Evolutionary conservation across 2,329 filamentous ascomycete species (phyloP).

Genomic region (Chaetothyriales sp.): DNA sequence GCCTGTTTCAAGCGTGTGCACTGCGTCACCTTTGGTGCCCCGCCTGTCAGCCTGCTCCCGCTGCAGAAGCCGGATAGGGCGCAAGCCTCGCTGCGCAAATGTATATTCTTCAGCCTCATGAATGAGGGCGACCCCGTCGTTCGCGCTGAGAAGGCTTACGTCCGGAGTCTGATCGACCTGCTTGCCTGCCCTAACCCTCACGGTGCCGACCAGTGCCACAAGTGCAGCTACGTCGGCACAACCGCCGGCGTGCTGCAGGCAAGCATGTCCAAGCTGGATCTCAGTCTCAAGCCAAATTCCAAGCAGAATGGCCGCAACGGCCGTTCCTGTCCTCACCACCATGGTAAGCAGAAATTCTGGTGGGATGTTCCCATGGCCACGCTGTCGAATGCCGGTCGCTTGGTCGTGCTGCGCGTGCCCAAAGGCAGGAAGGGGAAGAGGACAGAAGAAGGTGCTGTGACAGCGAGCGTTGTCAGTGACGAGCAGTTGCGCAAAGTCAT

Average conservation of each 20-base stretch:
- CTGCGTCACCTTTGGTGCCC: constrained; percentile 75
- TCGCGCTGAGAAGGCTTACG: constrained; percentile 62
- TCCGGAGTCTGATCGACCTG: constrained; percentile 58
- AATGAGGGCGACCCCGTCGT: constrained; percentile 78
- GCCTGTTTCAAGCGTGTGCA: constrained; percentile 65
- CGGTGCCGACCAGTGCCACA: constrained; percentile 4
- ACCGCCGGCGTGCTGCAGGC: constrained; percentile 9
- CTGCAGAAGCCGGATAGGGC: constrained; percentile 43
- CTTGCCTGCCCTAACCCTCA: constrained; percentile 48
- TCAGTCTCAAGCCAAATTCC: constrained; percentile 8
- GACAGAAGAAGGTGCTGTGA: constrained; percentile 35
- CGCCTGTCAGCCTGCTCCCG: constrained; percentile 60
- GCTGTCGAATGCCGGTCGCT: constrained; percentile 51
- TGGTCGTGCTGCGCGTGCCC: constrained; percentile 48
- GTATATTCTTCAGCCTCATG: constrained; percentile 63
- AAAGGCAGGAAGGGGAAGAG: constrained; percentile 26
- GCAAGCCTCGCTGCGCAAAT: constrained; percentile 41
- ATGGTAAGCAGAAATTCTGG: not conserved
- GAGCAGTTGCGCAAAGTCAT: constrained; percentile 55
- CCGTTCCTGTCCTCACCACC: not conserved
- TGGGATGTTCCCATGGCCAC: constrained; percentile 1
- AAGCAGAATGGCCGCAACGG: constrained; percentile 23
- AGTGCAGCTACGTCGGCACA: constrained; percentile 3
- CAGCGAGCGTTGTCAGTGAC: constrained; percentile 56
- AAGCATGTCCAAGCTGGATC: constrained; percentile 12